These are phyloP conservation scores for Lactuca sativa DNA, from an alignment of 129 eudicot genomes.

Conservation along the genomic window DNA sequence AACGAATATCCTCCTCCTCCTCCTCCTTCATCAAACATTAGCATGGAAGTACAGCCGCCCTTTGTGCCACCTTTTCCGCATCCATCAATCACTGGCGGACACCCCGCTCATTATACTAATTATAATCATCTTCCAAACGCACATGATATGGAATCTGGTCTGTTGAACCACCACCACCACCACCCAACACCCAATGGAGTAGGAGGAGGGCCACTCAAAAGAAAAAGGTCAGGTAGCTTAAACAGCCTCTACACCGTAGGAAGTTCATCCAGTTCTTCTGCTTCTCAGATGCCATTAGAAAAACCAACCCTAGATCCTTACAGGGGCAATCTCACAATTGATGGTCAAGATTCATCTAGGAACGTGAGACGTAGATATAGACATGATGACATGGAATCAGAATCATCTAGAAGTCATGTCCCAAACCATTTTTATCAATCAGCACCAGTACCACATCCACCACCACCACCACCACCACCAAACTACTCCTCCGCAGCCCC, in stretches of 20 bases:
- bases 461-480: conserved; percentile 5
- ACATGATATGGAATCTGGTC: conserved; percentile 29
- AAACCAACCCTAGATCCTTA: conserved; percentile 33
- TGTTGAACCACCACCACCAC: conserved; percentile 11
- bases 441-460: conserved; percentile 21
- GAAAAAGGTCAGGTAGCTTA: conserved; percentile 45
- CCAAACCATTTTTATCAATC: conserved; percentile 38
- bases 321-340: conserved; percentile 35
- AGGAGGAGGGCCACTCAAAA: conserved; percentile 28
- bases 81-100: conserved; percentile 26
- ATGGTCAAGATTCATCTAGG: conserved; percentile 37
- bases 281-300: conserved; percentile 38
- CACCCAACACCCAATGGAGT: conserved; percentile 7
- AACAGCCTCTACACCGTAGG: conserved; percentile 39
- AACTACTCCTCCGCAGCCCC: conserved; percentile 21
- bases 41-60: conserved; percentile 35
- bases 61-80: conserved; percentile 33
- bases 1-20: conserved; percentile 24
- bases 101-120: conserved; percentile 28
- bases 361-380: conserved; percentile 50
- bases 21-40: conserved; percentile 26
- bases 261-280: conserved; percentile 46
- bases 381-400: conserved; percentile 25
- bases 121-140: conserved; percentile 26
- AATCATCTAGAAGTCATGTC: conserved; percentile 34